A percentile compares a stretch with the other conserved stretches of the same genome.
Evolutionary conservation across 306 rosid genomes (phyloP).

Genomic region (Canavalia gladiata): DNA sequence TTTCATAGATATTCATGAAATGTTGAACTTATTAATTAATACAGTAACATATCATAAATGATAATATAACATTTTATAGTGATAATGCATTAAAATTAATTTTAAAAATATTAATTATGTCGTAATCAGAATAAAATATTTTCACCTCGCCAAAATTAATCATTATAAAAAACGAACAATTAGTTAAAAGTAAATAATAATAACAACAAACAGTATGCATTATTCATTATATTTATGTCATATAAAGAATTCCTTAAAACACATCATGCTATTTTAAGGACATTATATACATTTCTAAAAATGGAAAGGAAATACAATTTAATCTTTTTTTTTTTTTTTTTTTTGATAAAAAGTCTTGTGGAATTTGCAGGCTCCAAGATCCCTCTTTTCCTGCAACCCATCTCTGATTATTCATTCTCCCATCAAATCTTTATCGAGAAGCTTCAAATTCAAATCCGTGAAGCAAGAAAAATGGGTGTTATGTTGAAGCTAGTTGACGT

Average conservation of each 20-base stretch:
- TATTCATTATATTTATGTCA: too few relatives aligned
- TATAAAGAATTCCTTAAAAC: neutral
- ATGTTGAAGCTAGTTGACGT: slow-evolving; percentile 62
- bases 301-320: neutral
- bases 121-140: too few relatives aligned
- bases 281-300: slow-evolving; percentile 1
- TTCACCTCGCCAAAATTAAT: too few relatives aligned
- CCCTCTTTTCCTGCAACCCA: slow-evolving; percentile 45
- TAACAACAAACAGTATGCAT: too few relatives aligned
- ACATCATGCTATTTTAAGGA: slow-evolving; percentile 4
- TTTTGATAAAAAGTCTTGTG: neutral
- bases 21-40: too few relatives aligned
- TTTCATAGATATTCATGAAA: too few relatives aligned
- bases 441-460: neutral
- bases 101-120: too few relatives aligned
- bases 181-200: too few relatives aligned
- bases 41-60: too few relatives aligned
- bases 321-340: neutral
- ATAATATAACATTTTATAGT: too few relatives aligned
- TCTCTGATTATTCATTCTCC: neutral
- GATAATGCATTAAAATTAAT: too few relatives aligned
- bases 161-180: too few relatives aligned
- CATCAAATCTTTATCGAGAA: neutral
- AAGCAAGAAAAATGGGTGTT: slow-evolving; percentile 60
- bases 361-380: slow-evolving; percentile 40